A percentile compares a stretch with the other conserved stretches of the same genome.
phyloP scores from a whole-genome alignment of 768 basidiomycete species.

The Guyanaporus albipodus region DNA sequence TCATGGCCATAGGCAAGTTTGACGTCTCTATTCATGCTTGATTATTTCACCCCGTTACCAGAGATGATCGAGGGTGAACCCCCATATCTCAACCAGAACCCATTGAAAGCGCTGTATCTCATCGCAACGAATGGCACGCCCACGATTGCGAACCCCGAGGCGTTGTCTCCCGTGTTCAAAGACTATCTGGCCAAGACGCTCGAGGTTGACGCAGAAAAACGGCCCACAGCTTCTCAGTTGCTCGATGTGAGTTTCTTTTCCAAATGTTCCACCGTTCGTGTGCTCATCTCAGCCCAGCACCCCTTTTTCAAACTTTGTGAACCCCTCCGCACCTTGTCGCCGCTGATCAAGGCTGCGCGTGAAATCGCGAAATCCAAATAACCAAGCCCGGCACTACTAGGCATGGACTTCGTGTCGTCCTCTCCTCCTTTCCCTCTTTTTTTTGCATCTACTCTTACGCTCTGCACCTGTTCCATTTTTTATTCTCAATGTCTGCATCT shows the following conservation, averaged over 20 bases:
- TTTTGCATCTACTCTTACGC: slow-evolving; percentile 20
- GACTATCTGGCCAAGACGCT: slow-evolving; percentile 87
- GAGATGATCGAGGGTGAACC: slow-evolving; percentile 99
- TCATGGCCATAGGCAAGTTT: slow-evolving; percentile 86
- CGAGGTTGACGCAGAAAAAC: slow-evolving; percentile 93
- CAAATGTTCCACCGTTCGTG: neutral
- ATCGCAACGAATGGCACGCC: slow-evolving; percentile 99
- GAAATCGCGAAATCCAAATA: slow-evolving; percentile 70
- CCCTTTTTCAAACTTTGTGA: slow-evolving; percentile 87
- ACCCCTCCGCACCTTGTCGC: slow-evolving; percentile 79
- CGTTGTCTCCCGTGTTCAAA: slow-evolving; percentile 70
- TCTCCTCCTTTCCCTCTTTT: neutral
- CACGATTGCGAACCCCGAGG: slow-evolving; percentile 87
- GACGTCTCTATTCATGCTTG: neutral
- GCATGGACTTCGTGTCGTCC: slow-evolving; percentile 3
- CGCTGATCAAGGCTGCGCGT: slow-evolving; percentile 88
- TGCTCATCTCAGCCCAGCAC: slow-evolving; percentile 46
- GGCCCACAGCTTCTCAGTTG: slow-evolving; percentile 80
- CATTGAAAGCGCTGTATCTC: slow-evolving; percentile 92
- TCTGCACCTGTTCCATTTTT: slow-evolving; percentile 16
- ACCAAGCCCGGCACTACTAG: neutral
- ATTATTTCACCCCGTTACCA: slow-evolving; percentile 27
- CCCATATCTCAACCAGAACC: slow-evolving; percentile 94
- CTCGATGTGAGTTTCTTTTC: slow-evolving; percentile 52
- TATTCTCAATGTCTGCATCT: slow-evolving; percentile 14